Percentiles rank a stretch among this genome's conserved stretches.
Evolutionary conservation across 1,139 yeast species (phyloP).

Genomic region (Starmera stellimalicola): DNA sequence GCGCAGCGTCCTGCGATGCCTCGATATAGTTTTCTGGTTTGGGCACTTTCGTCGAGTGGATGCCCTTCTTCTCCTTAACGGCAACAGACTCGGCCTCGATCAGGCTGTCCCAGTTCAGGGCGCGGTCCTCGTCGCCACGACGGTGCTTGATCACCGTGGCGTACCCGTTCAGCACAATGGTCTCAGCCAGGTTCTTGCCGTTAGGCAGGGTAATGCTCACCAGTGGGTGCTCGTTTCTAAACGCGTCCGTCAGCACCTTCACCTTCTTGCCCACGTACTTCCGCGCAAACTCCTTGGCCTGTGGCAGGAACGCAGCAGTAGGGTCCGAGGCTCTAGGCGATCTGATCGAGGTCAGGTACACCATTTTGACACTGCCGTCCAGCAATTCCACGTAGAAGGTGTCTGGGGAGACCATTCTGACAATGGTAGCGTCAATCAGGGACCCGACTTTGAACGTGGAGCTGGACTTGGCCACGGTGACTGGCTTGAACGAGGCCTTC

Average conservation of each 20-base stretch:
- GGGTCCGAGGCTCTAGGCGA: slow-evolving; percentile 62
- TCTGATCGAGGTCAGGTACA: slow-evolving; percentile 65
- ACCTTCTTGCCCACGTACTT: slow-evolving; percentile 64
- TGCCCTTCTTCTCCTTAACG: slow-evolving; percentile 47
- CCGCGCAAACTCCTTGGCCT: slow-evolving; percentile 69
- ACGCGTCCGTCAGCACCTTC: slow-evolving; percentile 50
- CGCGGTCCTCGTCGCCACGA: slow-evolving; percentile 63
- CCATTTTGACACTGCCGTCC: slow-evolving; percentile 44
- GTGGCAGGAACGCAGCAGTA: slow-evolving; percentile 47
- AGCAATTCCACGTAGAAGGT: slow-evolving; percentile 43
- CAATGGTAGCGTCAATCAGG: slow-evolving; percentile 43
- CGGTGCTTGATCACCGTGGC: slow-evolving; percentile 76
- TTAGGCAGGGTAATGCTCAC: slow-evolving; percentile 44
- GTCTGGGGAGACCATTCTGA: slow-evolving; percentile 60
- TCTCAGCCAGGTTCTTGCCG: slow-evolving; percentile 51
- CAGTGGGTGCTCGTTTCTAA: slow-evolving; percentile 55
- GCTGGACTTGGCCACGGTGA: slow-evolving; percentile 17
- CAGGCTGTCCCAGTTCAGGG: slow-evolving; percentile 70
- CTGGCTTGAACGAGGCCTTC: slow-evolving; percentile 28
- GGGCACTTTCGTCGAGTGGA: slow-evolving; percentile 49
- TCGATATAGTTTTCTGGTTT: slow-evolving; percentile 60
- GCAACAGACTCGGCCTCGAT: slow-evolving; percentile 64
- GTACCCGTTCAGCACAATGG: slow-evolving; percentile 54
- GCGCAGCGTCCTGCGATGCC: slow-evolving; percentile 64
- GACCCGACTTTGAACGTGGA: slow-evolving; percentile 32